Percentiles rank a stretch among this genome's conserved stretches.
Conservation (phyloP, 257 asterid species). For the Ilex aquifolium region DNA sequence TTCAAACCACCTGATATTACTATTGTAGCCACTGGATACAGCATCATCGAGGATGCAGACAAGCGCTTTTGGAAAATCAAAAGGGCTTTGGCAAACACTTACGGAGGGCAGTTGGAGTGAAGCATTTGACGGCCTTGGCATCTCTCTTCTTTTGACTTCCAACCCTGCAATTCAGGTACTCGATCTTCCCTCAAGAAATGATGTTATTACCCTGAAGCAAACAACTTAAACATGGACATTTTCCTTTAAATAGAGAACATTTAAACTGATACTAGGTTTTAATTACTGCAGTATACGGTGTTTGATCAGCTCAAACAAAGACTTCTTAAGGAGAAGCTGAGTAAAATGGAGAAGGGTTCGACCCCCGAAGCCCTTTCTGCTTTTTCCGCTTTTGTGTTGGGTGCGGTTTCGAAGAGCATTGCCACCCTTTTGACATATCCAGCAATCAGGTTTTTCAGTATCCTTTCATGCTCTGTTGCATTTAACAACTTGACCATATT, state of each 20-base stretch:
- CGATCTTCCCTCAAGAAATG: not conserved
- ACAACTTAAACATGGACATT: too few relatives aligned
- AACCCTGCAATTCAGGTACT: slow-evolving; percentile 49
- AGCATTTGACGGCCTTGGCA: slow-evolving; percentile 47
- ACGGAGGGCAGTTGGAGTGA: slow-evolving; percentile 41
- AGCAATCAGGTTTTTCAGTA: slow-evolving; percentile 33
- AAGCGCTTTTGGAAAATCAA: slow-evolving; percentile 43
- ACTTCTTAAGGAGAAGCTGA: slow-evolving; percentile 19
- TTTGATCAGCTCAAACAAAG: slow-evolving; percentile 42
- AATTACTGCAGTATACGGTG: slow-evolving; percentile 35
- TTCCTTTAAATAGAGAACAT: too few relatives aligned
- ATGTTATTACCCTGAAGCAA: too few relatives aligned
- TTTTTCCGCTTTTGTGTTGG: slow-evolving; percentile 35
- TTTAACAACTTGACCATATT: not conserved
- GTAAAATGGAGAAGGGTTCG: slow-evolving; percentile 9
- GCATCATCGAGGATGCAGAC: slow-evolving; percentile 51
- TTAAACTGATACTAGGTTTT: not conserved
- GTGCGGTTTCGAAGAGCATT: slow-evolving; percentile 42
- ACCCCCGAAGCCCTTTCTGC: slow-evolving; percentile 35
- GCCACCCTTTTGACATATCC: slow-evolving; percentile 43
- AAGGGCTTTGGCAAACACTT: slow-evolving; percentile 31
- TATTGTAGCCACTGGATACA: slow-evolving; percentile 36
- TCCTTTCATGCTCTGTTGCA: not conserved
- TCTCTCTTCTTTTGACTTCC: slow-evolving; percentile 39
- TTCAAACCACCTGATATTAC: not conserved